Evolutionary conservation across 495 filamentous ascomycete genomes (phyloP).

Genomic region (Penicillium riverlandense): DNA sequence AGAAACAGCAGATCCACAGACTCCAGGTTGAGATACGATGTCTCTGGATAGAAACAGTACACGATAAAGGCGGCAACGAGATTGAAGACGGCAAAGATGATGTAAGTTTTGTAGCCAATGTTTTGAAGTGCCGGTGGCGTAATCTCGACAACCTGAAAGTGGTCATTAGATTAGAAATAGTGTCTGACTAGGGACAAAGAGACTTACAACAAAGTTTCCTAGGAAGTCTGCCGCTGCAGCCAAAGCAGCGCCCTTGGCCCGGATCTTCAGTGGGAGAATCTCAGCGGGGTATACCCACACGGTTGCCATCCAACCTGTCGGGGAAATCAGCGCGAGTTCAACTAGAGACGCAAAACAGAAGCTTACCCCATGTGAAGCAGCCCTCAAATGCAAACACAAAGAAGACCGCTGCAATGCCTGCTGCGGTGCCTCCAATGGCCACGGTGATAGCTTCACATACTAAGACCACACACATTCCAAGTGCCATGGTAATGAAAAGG

Average conservation of each 20-base stretch:
- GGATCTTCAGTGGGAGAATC: constrained; percentile 21
- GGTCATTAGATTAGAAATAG: too few relatives aligned
- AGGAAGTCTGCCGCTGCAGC: constrained; percentile 17
- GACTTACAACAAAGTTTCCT: constrained; percentile 12
- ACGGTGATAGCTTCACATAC: constrained; percentile 21
- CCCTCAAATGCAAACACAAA: constrained; percentile 27
- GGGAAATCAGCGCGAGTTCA: not conserved
- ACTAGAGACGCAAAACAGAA: not conserved
- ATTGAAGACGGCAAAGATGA: constrained; percentile 34
- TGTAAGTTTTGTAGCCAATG: constrained; percentile 17
- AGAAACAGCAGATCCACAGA: constrained; percentile 11
- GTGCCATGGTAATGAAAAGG: constrained; percentile 22
- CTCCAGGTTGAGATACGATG: constrained; percentile 11
- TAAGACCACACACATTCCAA: constrained; percentile 22
- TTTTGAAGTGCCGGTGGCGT: constrained; percentile 19
- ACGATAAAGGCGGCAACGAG: constrained; percentile 26
- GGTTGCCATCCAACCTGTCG: constrained; percentile 16
- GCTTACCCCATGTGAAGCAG: constrained; percentile 28
- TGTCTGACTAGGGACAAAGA: too few relatives aligned
- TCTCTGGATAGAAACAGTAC: constrained; percentile 35
- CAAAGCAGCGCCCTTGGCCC: constrained; percentile 23
- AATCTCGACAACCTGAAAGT: constrained; percentile 7
- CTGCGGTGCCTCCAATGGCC: constrained; percentile 6
- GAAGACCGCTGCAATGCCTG: constrained; percentile 18
- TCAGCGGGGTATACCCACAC: constrained; percentile 29